A percentile compares a stretch with the other conserved stretches of the same genome.
These are phyloP conservation scores for Sarocladium kiliense DNA, from an alignment of 2,329 filamentous ascomycete species.

Conservation along the genomic window DNA sequence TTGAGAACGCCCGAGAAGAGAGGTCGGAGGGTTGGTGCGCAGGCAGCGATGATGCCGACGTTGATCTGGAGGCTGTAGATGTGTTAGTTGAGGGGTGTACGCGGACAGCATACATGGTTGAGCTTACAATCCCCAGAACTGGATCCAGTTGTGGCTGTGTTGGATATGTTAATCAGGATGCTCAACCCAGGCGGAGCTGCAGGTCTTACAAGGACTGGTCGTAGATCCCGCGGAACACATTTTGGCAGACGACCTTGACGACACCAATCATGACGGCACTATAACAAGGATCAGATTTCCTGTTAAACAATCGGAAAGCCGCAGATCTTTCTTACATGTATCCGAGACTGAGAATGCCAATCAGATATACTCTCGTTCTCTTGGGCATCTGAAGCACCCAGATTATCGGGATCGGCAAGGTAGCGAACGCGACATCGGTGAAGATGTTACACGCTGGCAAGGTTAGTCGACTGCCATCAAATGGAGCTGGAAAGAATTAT, in stretches of 20 bases:
- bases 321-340: constrained; percentile 27
- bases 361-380: constrained; percentile 30
- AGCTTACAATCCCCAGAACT: constrained; percentile 6
- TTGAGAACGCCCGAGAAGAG: constrained; percentile 3
- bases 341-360: constrained; percentile 34
- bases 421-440: constrained; percentile 34
- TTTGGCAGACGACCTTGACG: constrained; percentile 7
- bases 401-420: constrained; percentile 34
- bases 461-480: not conserved
- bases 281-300: not conserved
- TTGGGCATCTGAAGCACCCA: constrained; percentile 31
- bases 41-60: constrained; percentile 18
- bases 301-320: not conserved
- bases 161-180: not conserved
- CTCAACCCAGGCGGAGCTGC: too few species aligned
- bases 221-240: not conserved
- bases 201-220: constrained; percentile 9
- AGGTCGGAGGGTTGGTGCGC: constrained; percentile 17
- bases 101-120: too few species aligned
- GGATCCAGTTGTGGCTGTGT: constrained; percentile 3
- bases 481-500: too few species aligned
- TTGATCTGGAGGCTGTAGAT: constrained; percentile 13
- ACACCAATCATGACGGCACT: constrained; percentile 8
- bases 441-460: constrained; percentile 29
- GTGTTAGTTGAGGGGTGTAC: not conserved